phyloP scores from a whole-genome alignment of 1,139 yeast genomes.

The Geotrichum aggregatum region DNA sequence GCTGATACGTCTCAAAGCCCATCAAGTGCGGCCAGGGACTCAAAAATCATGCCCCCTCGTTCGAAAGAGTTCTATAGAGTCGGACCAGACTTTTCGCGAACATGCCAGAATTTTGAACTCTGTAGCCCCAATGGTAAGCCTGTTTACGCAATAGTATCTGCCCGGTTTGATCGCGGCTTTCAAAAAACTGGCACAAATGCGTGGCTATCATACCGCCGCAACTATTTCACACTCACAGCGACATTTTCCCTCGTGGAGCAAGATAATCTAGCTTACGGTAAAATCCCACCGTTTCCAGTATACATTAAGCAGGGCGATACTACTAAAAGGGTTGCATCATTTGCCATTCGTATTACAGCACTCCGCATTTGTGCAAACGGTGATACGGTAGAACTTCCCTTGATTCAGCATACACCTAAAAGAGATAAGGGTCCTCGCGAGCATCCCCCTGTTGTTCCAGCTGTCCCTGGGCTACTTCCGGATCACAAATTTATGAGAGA shows the following conservation, averaged over 20 bases:
- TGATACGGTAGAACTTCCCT: constrained; percentile 15
- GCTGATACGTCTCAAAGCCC: neutral
- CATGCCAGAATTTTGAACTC: constrained; percentile 19
- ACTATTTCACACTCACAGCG: constrained; percentile 20
- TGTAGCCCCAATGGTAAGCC: constrained; percentile 14
- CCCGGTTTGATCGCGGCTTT: constrained; percentile 22
- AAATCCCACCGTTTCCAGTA: constrained; percentile 17
- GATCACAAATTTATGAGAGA: constrained; percentile 21
- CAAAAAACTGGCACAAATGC: constrained; percentile 15
- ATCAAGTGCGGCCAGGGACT: neutral
- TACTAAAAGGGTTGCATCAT: constrained; percentile 5
- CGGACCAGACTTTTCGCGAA: constrained; percentile 20
- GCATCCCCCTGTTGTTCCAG: constrained; percentile 19
- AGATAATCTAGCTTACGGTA: constrained; percentile 15
- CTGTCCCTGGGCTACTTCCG: constrained; percentile 21
- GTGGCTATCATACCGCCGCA: constrained; percentile 22
- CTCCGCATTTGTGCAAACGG: constrained; percentile 10
- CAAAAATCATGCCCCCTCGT: neutral
- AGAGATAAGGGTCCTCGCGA: constrained; percentile 19
- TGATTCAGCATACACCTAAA: constrained; percentile 21
- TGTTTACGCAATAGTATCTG: constrained; percentile 17
- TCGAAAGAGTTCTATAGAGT: constrained; percentile 17
- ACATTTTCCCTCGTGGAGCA: constrained; percentile 15
- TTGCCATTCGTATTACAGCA: constrained; percentile 21
- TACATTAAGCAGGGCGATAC: constrained; percentile 8